Percentiles rank a stretch among this genome's conserved stretches.
Evolutionary conservation across 2,329 filamentous ascomycete species (phyloP).

Genomic region (Shiraia bambusicola): DNA sequence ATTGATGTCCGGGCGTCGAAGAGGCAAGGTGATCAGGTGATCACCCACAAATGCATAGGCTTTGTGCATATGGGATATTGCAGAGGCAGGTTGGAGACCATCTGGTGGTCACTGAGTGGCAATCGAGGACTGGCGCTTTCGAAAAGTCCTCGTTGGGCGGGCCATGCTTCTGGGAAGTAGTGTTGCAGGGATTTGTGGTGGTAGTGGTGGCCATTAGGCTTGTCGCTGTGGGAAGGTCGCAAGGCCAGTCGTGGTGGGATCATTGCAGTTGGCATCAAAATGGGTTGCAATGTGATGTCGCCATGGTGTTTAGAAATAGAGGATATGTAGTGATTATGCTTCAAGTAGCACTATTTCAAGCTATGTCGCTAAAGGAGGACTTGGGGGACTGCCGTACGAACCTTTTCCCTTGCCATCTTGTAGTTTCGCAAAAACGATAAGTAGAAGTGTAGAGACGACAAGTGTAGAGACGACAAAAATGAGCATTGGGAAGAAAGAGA

Average conservation of each 20-base stretch:
- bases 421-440: too few relatives aligned
- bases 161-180: slow-evolving; percentile 9
- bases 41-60: too few relatives aligned
- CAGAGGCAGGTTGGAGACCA: not conserved
- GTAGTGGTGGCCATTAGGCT: slow-evolving; percentile 1
- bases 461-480: too few relatives aligned
- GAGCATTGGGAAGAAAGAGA: not conserved
- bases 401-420: too few relatives aligned
- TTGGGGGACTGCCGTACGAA: too few relatives aligned
- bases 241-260: slow-evolving; percentile 5
- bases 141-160: slow-evolving; percentile 8
- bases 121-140: slow-evolving; percentile 12
- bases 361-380: too few relatives aligned
- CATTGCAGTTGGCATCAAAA: slow-evolving; percentile 3
- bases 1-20: too few relatives aligned
- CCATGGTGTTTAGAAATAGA: not conserved
- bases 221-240: slow-evolving; percentile 5
- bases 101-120: not conserved
- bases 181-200: slow-evolving; percentile 5
- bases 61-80: not conserved
- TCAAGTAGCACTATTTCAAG: too few relatives aligned
- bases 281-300: slow-evolving; percentile 2
- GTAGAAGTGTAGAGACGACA: too few relatives aligned
- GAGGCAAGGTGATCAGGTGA: too few relatives aligned
- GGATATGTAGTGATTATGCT: too few relatives aligned